Base-by-base conservation (phyloP, 768 basidiomycete genomes). In the Lepiota venenata region DNA sequence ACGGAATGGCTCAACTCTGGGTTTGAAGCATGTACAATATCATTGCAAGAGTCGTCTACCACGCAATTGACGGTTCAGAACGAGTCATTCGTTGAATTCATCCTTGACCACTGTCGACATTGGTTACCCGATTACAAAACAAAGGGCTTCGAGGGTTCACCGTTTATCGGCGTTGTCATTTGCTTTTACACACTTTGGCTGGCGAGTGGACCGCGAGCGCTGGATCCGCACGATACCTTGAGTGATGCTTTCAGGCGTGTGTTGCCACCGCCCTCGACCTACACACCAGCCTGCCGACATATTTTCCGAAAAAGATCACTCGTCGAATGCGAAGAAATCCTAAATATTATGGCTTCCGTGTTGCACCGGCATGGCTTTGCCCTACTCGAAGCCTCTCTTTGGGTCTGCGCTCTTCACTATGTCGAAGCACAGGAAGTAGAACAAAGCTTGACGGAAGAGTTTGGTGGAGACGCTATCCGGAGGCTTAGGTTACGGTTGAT, bases 351-450 rank as follows among this genome's bases (percentile, higher is more conserved):
- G 46, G 59, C 64, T 55, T 39, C 56, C 2, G 51, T 61, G 10
- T 62, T 84, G 14, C 63, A 66, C 16, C 63, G 61, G 0, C 66
- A 71, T 39, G 63, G 63, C 16, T 61, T 82, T 14, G 67, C 71
- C 6, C 66, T 58, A 6, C 69, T 80, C 15, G 79, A 82, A 49
- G 78, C 80, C 8, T 79, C 79, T 8, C 59, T 83, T 20, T 83
- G 78, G 76, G 71, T 74, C 14, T 79, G 77, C 51, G 74, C 75
- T 4, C 75, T 83, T 20, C 69, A 66, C 37, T 69, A 76, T 54
- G 67, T 81, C 50, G 81, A 83, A 55, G 61, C 65, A 39, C 61
- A 60, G 25, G 52, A 68, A 39, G 54, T 43, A 45, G 65, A 65
- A 40, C 53, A 49, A 11, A 29, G 60, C 8, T 47, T 65, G 9